Base-by-base conservation (phyloP, 768 basidiomycete genomes). In the Leccinum disarticulatum region DNA sequence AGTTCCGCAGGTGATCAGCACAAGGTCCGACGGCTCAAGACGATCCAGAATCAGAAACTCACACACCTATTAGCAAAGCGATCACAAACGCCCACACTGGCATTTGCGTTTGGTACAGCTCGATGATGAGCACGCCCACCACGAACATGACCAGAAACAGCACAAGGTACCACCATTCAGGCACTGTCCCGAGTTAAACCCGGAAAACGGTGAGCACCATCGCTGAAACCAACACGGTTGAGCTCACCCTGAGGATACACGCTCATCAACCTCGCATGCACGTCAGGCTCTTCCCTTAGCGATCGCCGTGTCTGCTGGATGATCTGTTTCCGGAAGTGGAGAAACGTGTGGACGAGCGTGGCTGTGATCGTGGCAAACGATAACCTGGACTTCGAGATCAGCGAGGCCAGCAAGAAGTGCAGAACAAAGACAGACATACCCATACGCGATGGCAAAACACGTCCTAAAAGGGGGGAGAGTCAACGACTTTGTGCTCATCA, bases 181-280 rank as follows among this genome's bases (percentile, higher is more conserved):
- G 92, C 15, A 93, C 87, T 72, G 88, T 35, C 17, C 38, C 8
- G 13, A 49, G 25, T 4, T 15, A 14, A 36, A 11, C 13, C 13
- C 33, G 31, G 33, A 35, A 35, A 35, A 7, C 11, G 22, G 11
- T 55, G 6, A 66, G 43, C 19, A 35, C 9, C 28, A 56, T 3
- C 3, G 0, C 22, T 22, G 46, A 22, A 17, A 9, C 13, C 10
- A 33, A 28, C 17, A 35, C 10, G 3, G 9, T 43, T 10, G 3
- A 43, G 15, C 3, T 43, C 62, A 74, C 73, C 72, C 61, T 70
- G 88, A 1, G 77, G 79, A 69, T 95, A 95, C 52, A 76, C 74
- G 13, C 81, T 77, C 93, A 94, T 94, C 38, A 94, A 78, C 13
- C 90, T 83, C 19, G 90, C 89, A 66, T 94, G 92, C 61, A 94